Percentiles rank a stretch among this genome's conserved stretches.
Conservation (phyloP, 768 basidiomycete species). For the Trametes maxima region DNA sequence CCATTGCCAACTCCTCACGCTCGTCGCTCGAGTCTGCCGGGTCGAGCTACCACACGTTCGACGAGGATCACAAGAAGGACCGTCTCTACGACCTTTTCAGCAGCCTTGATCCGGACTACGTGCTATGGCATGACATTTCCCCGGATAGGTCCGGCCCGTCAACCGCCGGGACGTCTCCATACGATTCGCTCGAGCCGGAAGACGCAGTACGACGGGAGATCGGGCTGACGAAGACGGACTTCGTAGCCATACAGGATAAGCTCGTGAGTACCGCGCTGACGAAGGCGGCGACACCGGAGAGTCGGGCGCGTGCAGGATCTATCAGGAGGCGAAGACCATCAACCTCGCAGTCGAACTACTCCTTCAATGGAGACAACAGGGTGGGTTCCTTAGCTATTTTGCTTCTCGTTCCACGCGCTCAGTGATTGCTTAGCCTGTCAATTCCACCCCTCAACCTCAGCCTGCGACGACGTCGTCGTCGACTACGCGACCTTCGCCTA, state of each 20-base stretch:
- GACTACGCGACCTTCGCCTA: conserved; percentile 31
- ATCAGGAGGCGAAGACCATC: conserved; percentile 75
- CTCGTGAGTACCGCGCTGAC: conserved; percentile 64
- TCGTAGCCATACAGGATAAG: conserved; percentile 73
- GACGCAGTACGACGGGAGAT: conserved; percentile 65
- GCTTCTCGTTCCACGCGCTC: background rate
- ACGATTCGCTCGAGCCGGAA: conserved; percentile 60
- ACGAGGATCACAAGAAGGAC: conserved; percentile 58
- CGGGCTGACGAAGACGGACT: conserved; percentile 72
- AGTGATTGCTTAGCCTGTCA: conserved; percentile 50
- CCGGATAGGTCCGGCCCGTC: conserved; percentile 50
- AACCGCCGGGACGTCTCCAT: conserved; percentile 52
- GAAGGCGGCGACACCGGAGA: conserved; percentile 58
- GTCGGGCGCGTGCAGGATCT: conserved; percentile 67
- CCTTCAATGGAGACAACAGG: conserved; percentile 48
- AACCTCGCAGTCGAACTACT: conserved; percentile 82
- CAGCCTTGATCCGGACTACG: conserved; percentile 49
- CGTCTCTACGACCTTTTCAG: conserved; percentile 55
- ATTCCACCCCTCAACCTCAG: conserved; percentile 55
- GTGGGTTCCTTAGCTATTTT: conserved; percentile 32
- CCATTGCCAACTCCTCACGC: conserved; percentile 72
- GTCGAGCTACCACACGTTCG: conserved; percentile 86
- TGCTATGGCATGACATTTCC: conserved; percentile 67
- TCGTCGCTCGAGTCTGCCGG: conserved; percentile 80
- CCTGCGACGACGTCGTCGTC: conserved; percentile 38